phyloP scores from a whole-genome alignment of 345 rosid species.

The Eucalyptus curtisii region DNA sequence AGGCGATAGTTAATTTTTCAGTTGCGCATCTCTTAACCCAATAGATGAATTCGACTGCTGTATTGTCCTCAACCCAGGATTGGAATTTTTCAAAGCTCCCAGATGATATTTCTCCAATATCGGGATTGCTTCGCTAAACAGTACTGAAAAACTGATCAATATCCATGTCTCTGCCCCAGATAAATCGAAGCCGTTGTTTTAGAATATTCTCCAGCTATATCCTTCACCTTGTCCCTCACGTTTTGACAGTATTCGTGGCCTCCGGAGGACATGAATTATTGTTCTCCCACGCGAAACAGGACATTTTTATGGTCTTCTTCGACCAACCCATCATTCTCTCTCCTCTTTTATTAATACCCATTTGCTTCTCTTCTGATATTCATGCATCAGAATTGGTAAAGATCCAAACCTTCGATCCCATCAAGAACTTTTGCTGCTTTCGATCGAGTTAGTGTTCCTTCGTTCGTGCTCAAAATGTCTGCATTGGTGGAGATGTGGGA shows the following conservation, averaged over 20 bases:
- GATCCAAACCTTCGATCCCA: not conserved
- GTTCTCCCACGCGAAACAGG: not conserved
- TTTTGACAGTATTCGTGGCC: not conserved
- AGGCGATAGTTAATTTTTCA: not conserved
- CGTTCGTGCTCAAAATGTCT: slow-evolving; percentile 1
- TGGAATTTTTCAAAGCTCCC: not conserved
- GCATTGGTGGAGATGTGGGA: slow-evolving; percentile 28
- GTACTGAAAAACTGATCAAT: not conserved
- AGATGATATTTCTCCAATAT: not conserved
- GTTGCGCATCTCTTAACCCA: not conserved
- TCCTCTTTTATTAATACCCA: not conserved
- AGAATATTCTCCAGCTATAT: not conserved
- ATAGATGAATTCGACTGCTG: accelerated
- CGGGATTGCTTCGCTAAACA: not conserved
- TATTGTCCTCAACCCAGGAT: not conserved
- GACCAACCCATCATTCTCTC: not conserved
- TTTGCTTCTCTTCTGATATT: not conserved
- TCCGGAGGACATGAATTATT: not conserved
- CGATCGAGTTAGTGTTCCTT: not conserved
- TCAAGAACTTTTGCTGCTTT: not conserved
- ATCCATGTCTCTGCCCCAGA: not conserved
- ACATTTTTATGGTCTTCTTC: not conserved
- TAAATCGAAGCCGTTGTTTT: not conserved
- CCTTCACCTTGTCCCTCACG: not conserved
- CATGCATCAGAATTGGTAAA: not conserved